Conservation (phyloP, 352 stramenopile genomes). For the Pythium biforme region DNA sequence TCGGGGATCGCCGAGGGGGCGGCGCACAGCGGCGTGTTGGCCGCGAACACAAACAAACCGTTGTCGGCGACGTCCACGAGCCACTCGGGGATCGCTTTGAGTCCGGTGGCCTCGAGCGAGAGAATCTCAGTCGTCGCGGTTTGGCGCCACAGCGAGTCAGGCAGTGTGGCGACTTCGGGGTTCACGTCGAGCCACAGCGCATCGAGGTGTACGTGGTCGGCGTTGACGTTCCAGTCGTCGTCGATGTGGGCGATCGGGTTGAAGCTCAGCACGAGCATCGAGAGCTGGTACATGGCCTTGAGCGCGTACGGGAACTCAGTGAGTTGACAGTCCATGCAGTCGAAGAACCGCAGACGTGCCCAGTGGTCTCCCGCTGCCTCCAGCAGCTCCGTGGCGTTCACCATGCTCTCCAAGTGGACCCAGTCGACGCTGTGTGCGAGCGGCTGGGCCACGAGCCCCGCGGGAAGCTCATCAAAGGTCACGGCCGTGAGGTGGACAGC, state of each 20-base stretch:
- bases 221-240: not conserved
- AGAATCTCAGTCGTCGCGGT: not conserved
- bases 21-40: not conserved
- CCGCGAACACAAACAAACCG: not conserved
- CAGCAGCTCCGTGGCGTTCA: not conserved
- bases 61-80: not conserved
- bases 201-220: not conserved
- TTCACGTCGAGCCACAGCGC: not conserved
- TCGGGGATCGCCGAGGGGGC: not conserved
- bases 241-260: not conserved
- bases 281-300: not conserved
- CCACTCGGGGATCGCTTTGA: not conserved
- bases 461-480: not conserved
- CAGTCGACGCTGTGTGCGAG: not conserved
- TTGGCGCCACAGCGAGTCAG: not conserved
- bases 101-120: not conserved
- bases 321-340: conserved; percentile 4
- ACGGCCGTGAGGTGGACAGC: not conserved
- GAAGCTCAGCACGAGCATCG: not conserved
- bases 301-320: not conserved
- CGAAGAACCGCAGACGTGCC: not conserved
- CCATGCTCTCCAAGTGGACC: not conserved
- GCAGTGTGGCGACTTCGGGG: not conserved
- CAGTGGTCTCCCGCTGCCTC: not conserved
- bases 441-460: not conserved